A percentile compares a stretch with the other conserved stretches of the same genome.
phyloP scores from a whole-genome alignment of 2,329 filamentous ascomycete genomes.

The Rhytidhysteron rufulum region DNA sequence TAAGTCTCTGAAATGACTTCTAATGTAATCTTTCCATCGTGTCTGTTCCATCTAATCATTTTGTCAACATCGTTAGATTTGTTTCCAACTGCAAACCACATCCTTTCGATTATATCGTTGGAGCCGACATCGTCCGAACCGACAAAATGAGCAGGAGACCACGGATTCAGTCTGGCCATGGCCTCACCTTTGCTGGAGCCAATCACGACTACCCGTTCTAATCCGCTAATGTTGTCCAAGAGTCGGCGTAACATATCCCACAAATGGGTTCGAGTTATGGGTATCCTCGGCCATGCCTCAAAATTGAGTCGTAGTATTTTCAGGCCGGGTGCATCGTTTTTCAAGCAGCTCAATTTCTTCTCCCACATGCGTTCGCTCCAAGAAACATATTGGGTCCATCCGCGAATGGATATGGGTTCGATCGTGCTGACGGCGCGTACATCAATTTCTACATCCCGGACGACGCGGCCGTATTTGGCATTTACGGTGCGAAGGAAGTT shows the following conservation, averaged over 20 bases:
- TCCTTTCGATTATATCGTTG: constrained; percentile 28
- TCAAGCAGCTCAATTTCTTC: constrained; percentile 18
- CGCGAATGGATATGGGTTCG: constrained; percentile 20
- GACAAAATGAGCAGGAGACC: constrained; percentile 35
- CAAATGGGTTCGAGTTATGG: constrained; percentile 24
- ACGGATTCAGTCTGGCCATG: constrained; percentile 29
- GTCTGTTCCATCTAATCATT: constrained; percentile 27
- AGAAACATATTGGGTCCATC: constrained; percentile 35
- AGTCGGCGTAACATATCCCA: constrained; percentile 30
- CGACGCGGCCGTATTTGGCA: constrained; percentile 12
- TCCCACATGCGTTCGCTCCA: constrained; percentile 17
- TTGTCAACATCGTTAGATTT: constrained; percentile 14
- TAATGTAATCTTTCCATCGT: constrained; percentile 22
- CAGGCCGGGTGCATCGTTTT: constrained; percentile 25
- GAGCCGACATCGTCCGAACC: constrained; percentile 33
- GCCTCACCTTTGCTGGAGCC: constrained; percentile 28
- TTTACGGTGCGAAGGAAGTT: constrained; percentile 26
- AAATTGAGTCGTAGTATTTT: constrained; percentile 33
- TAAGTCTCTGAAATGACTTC: constrained; percentile 24
- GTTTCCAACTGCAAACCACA: constrained; percentile 25
- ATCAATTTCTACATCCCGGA: constrained; percentile 36
- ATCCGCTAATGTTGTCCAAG: constrained; percentile 19
- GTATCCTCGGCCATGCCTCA: constrained; percentile 27
- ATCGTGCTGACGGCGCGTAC: constrained; percentile 24
- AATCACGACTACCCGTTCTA: constrained; percentile 30